A percentile compares a stretch with the other conserved stretches of the same genome.
phyloP scores from a whole-genome alignment of 1,139 yeast genomes.

The Blastobotrys ciferrii region DNA sequence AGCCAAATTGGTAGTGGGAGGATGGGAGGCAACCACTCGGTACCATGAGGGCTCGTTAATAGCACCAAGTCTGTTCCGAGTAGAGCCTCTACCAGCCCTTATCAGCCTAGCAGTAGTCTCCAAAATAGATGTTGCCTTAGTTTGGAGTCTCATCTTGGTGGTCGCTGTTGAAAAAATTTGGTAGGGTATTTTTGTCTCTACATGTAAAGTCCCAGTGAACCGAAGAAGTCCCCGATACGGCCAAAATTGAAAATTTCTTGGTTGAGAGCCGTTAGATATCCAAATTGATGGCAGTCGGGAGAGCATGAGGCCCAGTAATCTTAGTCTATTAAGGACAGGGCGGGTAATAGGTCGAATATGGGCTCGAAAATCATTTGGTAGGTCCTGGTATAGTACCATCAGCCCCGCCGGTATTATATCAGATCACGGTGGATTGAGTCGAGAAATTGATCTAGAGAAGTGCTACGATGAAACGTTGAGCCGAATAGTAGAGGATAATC shows the following conservation, averaged over 20 bases:
- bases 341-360: not conserved
- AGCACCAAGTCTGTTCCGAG: slow-evolving; percentile 41
- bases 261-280: not conserved
- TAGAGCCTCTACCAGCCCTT: slow-evolving; percentile 21
- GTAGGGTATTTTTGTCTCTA: not conserved
- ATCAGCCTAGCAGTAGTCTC: slow-evolving; percentile 46
- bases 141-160: slow-evolving; percentile 59
- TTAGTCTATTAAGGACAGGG: not conserved
- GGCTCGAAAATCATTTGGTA: no score
- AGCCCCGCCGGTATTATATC: not conserved
- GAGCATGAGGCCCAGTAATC: not conserved
- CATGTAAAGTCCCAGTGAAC: not conserved
- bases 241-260: not conserved
- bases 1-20: slow-evolving; percentile 64
- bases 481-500: slow-evolving; percentile 15
- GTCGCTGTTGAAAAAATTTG: slow-evolving; percentile 12
- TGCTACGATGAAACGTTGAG: slow-evolving; percentile 14
- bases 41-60: slow-evolving; percentile 81
- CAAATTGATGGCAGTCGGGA: not conserved
- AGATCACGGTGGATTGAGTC: not conserved
- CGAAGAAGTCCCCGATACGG: not conserved
- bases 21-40: slow-evolving; percentile 73
- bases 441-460: slow-evolving; percentile 5
- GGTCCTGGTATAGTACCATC: not conserved
- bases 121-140: slow-evolving; percentile 65